Conservation (phyloP, 176 grass and related monocot species). For the barley (Hordeum vulgare) region DNA sequence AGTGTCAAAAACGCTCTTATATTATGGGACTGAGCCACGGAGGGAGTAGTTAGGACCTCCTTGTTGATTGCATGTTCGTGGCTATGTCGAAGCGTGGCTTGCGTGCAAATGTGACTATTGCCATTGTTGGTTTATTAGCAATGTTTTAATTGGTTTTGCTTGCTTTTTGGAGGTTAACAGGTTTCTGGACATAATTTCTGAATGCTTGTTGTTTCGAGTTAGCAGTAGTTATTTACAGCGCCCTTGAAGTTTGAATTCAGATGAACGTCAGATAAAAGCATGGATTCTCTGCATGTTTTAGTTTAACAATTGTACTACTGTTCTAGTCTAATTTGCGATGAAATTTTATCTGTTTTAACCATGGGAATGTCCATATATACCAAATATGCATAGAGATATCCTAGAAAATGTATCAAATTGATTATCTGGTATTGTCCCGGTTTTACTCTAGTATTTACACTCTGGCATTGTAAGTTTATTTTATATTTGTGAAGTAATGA, state of each 20-base stretch:
- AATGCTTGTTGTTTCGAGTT: not conserved
- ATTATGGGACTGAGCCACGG: no score
- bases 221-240: not conserved
- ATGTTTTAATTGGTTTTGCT: not conserved
- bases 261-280: not conserved
- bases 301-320: not conserved
- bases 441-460: not conserved
- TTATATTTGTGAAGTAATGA: not conserved
- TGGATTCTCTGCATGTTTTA: not conserved
- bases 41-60: not conserved
- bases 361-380: not conserved
- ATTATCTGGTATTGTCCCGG: not conserved
- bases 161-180: not conserved
- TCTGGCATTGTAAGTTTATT: not conserved
- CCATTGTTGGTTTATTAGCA: not conserved
- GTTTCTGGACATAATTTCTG: not conserved
- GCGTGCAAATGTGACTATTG: not conserved
- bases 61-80: not conserved
- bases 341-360: not conserved
- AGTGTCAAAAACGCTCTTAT: no score
- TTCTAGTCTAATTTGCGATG: not conserved
- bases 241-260: not conserved
- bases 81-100: not conserved
- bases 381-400: not conserved
- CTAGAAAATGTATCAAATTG: not conserved